Percentiles rank a stretch among this genome's conserved stretches.
Conservation (phyloP, 2,329 filamentous ascomycete genomes). For the Penicillium sp. region DNA sequence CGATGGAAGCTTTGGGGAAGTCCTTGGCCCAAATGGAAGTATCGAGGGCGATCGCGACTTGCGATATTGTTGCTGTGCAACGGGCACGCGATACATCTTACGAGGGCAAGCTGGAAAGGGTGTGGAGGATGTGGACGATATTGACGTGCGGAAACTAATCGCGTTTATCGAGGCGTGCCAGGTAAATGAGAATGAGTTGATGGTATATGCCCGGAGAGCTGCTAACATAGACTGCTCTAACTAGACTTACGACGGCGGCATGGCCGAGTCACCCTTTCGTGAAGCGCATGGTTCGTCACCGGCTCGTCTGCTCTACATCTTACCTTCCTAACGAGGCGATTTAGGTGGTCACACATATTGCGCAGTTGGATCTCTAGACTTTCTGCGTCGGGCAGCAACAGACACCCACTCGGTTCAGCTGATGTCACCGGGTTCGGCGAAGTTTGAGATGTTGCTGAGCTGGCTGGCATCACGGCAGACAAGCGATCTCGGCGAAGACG, state of each 20-base stretch:
- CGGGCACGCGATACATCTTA: conserved; percentile 77
- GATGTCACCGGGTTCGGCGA: conserved; percentile 27
- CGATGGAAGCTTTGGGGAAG: conserved; percentile 90
- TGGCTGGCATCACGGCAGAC: conserved; percentile 68
- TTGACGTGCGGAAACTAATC: conserved; percentile 69
- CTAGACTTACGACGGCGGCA: conserved; percentile 79
- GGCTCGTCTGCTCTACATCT: conserved; percentile 6
- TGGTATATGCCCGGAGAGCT: neutral
- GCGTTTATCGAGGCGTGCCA: conserved; percentile 67
- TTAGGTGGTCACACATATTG: conserved; percentile 88
- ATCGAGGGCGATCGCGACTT: conserved; percentile 81
- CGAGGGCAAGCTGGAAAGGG: conserved; percentile 59
- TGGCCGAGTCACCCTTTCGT: conserved; percentile 72
- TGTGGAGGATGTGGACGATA: conserved; percentile 62
- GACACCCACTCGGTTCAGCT: conserved; percentile 22
- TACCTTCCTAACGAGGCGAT: conserved; percentile 24
- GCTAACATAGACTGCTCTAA: conserved; percentile 15
- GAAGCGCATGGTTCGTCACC: conserved; percentile 71
- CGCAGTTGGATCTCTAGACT: conserved; percentile 70
- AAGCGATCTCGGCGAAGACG: conserved; percentile 44
- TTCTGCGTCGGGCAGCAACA: conserved; percentile 64
- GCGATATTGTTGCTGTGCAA: conserved; percentile 82
- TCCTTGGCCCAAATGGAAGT: conserved; percentile 57
- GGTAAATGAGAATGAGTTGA: conserved; percentile 45
- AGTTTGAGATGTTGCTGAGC: conserved; percentile 40